Base-by-base conservation (phyloP, 2,329 filamentous ascomycete species). In the Hypomyces rosellus region DNA sequence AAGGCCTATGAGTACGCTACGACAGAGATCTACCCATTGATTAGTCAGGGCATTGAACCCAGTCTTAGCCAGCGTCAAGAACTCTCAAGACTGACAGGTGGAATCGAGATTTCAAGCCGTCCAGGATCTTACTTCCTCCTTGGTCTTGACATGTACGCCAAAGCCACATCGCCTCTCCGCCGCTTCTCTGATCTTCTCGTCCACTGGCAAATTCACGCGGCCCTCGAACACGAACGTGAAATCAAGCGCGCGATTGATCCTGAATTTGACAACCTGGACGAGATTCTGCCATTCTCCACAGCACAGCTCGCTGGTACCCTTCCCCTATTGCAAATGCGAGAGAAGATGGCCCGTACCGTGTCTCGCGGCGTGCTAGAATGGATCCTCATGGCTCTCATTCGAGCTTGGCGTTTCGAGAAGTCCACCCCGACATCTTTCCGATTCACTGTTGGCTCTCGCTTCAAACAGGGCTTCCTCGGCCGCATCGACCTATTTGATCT, bases 181-280 rank as follows among this genome's bases (percentile, higher is more conserved):
- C 77, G 84, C 40, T 86, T 77, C 64, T 66, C 71, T 5, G 84
- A 87, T 63, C 67, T 86, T 43, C 62, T 86, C 33, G 74, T 78
- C 2, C 82, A 86, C 66, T 86, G 81, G 80, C 82, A 86, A 63
- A 78, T 86, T 54, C 76, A 84, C 59, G 77, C 76, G 2, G 75
- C 79, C 9, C 66, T 86, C 33, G 67, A 69, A 13, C 65, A 73
- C 52, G 74, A 77, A 57, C 69, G 73, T 8, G 59, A 67, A 36
- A 54, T 54, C 20, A 51, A 59, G 39, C 56, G 61, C 15, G 51
- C 48, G 13, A 54, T 69, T 34, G 57, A 65, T 22, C 46, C 59
- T 7, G 36, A 53, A 6, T 46, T 53, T 15, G 66, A 69, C 39
- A 51, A 66, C 37, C 25, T 66, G 45, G 58, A 63, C 38, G 56